These are phyloP conservation scores for Craterostigma plantagineum DNA, from an alignment of 257 asterid genomes.

Conservation along the genomic window DNA sequence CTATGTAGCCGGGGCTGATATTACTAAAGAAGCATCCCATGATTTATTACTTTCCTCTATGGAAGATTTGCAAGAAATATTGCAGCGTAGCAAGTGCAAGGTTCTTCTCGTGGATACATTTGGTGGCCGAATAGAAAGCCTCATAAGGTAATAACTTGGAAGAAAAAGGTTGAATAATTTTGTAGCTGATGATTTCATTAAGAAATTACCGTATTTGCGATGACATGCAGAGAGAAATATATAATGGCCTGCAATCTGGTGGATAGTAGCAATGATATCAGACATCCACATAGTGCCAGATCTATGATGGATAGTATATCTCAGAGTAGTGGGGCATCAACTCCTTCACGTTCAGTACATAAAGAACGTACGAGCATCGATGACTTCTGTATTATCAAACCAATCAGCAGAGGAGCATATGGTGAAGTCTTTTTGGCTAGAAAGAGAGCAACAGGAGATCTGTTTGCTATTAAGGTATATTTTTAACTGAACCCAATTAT, in stretches of 20 bases:
- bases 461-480: constrained; percentile 81
- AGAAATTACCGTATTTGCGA: constrained; percentile 14
- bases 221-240: constrained; percentile 68
- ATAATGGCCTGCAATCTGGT: constrained; percentile 62
- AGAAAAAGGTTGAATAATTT: constrained; percentile 10
- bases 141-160: constrained; percentile 41
- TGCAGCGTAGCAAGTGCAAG: constrained; percentile 57
- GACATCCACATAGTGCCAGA: constrained; percentile 45
- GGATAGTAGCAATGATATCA: constrained; percentile 31
- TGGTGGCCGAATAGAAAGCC: constrained; percentile 76
- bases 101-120: constrained; percentile 84
- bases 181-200: constrained; percentile 6
- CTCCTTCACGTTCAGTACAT: constrained; percentile 54
- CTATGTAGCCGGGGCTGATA: constrained; percentile 53
- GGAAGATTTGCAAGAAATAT: constrained; percentile 66
- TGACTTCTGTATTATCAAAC: constrained; percentile 85
- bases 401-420: constrained; percentile 89
- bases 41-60: constrained; percentile 64
- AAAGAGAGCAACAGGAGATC: constrained; percentile 85
- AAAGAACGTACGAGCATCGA: constrained; percentile 76
- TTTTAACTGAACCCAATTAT: constrained; percentile 3
- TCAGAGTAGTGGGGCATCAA: constrained; percentile 60
- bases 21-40: constrained; percentile 62
- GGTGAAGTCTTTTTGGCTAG: constrained; percentile 88
- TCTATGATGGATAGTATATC: constrained; percentile 44